Evolutionary conservation across 2,329 filamentous ascomycete genomes (phyloP), one percentile per base, ranked within the genome.

Genomic region (Fusarium setosum): DNA sequence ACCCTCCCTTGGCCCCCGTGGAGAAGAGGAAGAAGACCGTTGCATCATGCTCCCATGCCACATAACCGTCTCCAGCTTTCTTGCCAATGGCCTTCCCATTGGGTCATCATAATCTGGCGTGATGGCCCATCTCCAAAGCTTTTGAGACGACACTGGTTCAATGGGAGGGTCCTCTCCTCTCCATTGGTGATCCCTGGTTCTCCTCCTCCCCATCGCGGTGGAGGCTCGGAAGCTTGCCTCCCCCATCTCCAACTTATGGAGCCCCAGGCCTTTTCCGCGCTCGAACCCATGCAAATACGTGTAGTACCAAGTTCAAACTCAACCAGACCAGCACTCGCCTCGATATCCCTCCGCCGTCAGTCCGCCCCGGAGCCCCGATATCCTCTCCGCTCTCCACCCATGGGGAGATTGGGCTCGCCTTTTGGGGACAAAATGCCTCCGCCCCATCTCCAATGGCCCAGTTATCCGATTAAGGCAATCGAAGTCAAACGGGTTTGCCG

Each of bases 401-500:
- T 69, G 66, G 53, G 54, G 63, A 65, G 60, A 68, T 66, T 60
- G 48, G n/a, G n/a, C n/a, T n/a, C n/a, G n/a, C 48, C 38, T 48
- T 37, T 47, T n/a, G 13, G 11, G 26, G 40, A 50, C 21, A 48
- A 58, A 38, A 51, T 60, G 34, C 56, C 49, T 65, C 47, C 53
- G 41, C 42, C 52, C 50, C 52, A 23, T 56, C 51, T 45, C 44
- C 53, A 55, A 45, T 47, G 42, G 48, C 48, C 44, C 48, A 58
- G 60, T 56, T 47, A 44, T 38, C 52, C 54, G 58, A 60, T 58
- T 65, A 55, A 52, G 59, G 48, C 48, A 56, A 55, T 60, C 58
- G 56, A 40, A 20, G 34, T 41, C 23, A 20, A 29, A 59, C 44
- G 21, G 49, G 35, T 61, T 70, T 59, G 50, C 59, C 63, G 49